phyloP scores from a whole-genome alignment of 257 asterid species.

The Echites panduratus region DNA sequence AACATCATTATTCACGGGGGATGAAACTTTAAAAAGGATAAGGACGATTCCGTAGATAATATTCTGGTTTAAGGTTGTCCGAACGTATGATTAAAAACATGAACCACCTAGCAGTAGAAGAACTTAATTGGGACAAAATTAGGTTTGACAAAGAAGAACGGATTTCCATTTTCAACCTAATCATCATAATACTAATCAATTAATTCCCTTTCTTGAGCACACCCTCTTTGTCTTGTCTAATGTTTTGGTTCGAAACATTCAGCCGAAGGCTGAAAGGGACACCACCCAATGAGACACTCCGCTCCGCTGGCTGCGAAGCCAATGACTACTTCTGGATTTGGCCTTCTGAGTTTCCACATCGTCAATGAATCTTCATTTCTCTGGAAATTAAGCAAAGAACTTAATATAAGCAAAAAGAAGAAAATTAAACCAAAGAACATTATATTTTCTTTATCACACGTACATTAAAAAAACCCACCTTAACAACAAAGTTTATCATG shows the following conservation, averaged over 20 bases:
- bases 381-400: no score
- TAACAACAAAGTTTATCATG: no score
- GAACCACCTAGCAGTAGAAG: not conserved
- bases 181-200: not conserved
- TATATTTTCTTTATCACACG: no score
- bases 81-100: no score
- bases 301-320: not conserved
- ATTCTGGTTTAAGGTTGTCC: not conserved
- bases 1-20: not conserved
- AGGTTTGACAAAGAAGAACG: not conserved
- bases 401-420: no score
- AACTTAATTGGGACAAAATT: constrained; percentile 2
- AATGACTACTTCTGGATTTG: no score
- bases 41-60: not conserved
- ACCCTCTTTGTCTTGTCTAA: constrained; percentile 21
- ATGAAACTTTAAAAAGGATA: not conserved
- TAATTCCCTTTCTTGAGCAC: not conserved
- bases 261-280: not conserved
- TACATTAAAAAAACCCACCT: no score
- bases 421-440: no score
- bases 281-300: constrained; percentile 16
- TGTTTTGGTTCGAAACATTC: constrained; percentile 14
- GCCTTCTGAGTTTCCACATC: not conserved
- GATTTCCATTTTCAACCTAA: not conserved
- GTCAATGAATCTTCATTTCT: no score